Percentiles rank a stretch among this genome's conserved stretches.
phyloP scores from a whole-genome alignment of 148 eudicot species.

The Talinum fruticosum region DNA sequence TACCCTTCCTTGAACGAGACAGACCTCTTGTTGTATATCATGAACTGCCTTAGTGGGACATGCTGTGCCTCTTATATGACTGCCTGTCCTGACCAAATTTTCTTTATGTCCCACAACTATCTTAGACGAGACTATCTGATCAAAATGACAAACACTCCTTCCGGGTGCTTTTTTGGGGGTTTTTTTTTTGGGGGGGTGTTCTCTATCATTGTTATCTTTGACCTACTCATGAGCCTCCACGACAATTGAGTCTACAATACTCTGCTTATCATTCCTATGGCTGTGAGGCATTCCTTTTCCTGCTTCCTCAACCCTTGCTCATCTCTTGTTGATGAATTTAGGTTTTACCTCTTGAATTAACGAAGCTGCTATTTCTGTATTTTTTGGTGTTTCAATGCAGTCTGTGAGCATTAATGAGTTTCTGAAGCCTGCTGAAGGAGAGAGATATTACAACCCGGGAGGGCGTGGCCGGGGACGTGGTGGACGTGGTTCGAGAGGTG shows the following conservation, averaged over 20 bases:
- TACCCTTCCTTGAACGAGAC: no score
- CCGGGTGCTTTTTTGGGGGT: no score
- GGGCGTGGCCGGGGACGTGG: conserved; percentile 85
- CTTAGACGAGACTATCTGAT: no score
- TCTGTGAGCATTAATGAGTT: conserved; percentile 85
- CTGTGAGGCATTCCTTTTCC: neutral
- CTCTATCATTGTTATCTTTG: no score
- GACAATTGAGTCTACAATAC: neutral
- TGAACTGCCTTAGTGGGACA: no score
- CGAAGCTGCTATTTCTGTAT: neutral
- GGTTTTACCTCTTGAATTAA: neutral
- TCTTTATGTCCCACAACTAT: no score
- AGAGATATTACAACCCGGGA: conserved; percentile 43
- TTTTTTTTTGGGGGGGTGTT: no score
- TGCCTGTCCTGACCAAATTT: no score
- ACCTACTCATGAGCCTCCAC: neutral
- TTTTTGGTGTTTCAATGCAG: conserved; percentile 29
- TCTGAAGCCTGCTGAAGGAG: conserved; percentile 89
- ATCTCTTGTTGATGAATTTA: neutral
- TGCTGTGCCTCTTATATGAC: no score
- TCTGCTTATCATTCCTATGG: neutral
- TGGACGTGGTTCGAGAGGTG: conserved; percentile 55
- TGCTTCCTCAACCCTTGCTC: neutral
- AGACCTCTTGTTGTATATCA: no score
- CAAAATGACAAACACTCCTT: no score